Evolutionary conservation across 495 filamentous ascomycete species (phyloP), one percentile per base, ranked within the genome.

Genomic region (Aspergillus sparsus): DNA sequence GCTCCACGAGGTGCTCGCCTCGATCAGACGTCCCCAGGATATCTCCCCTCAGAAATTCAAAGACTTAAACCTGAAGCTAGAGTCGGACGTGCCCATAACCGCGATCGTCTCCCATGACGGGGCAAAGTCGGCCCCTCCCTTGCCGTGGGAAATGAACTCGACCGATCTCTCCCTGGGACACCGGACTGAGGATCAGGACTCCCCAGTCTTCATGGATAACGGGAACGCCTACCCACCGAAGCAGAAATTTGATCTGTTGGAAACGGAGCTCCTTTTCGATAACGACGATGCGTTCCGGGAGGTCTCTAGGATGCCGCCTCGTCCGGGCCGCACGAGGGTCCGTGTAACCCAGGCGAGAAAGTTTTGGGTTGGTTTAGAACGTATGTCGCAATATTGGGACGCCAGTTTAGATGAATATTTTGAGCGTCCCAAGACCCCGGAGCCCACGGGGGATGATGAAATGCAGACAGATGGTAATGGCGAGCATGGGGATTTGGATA

Each of bases 381-480:
- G 74, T 12, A 77, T 88, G 80, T 73, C 81, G 15, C 82, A 85
- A 52, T 87, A 85, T 66, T 89, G 86, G 86, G 86, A 89, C 66
- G 77, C 73, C 21, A 84, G 81, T 57, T 56, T 80, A 41, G 86
- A 89, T 57, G 60, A 83, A 10, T 85, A 87, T 60, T 79, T 63
- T 47, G 73, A 78, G 56, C 71, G 72, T 6, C 73, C 76, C 3
- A 68, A 62, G 12, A 70, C 65, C 0, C 69, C 72, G 3, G 45
- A 64, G 64, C 70, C 57, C 52, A 56, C n/a, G 21, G 37, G 34
- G 1, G 62, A n/a, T 16, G 66, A 68, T 36, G 53, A 60, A 16
- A 72, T 74, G 68, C 64, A 70, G 52, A 66, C 57, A 9, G 62
- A 71, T 31, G 55, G 65, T 3, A 57, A 63, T 15, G 32, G 53